Percentiles rank a stretch among this genome's conserved stretches.
phyloP scores from a whole-genome alignment of 768 basidiomycete species.

The Hericium coralloides region DNA sequence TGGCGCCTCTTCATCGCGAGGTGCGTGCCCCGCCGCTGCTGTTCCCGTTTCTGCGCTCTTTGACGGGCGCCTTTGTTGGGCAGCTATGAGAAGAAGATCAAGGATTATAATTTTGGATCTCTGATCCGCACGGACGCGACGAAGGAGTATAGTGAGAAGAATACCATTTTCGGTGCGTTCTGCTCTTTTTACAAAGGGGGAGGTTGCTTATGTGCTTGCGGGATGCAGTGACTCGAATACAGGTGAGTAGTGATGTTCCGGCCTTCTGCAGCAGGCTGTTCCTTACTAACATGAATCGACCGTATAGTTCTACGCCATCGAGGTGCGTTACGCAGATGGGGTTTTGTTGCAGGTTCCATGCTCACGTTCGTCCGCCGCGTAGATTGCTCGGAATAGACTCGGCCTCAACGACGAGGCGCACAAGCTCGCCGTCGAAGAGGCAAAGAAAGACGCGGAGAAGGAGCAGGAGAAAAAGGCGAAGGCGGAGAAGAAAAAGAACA shows the following conservation, averaged over 20 bases:
- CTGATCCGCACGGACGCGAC: conserved; percentile 75
- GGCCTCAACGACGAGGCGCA: conserved; percentile 87
- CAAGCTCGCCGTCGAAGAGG: conserved; percentile 68
- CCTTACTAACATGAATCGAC: not conserved
- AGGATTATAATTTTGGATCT: conserved; percentile 96
- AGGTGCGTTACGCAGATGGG: conserved; percentile 35
- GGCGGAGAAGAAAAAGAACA: conserved; percentile 24
- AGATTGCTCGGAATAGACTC: conserved; percentile 88
- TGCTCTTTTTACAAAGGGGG: conserved; percentile 1
- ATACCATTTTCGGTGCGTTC: conserved; percentile 83
- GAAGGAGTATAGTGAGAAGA: conserved; percentile 81
- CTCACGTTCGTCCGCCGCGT: not conserved
- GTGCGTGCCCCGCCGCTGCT: conserved; percentile 29
- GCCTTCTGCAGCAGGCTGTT: not conserved
- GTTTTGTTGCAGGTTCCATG: no score
- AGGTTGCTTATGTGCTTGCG: not conserved
- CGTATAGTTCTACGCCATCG: conserved; percentile 83
- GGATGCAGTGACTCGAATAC: conserved; percentile 55
- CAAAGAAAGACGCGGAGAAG: conserved; percentile 41
- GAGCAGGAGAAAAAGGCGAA: conserved; percentile 45
- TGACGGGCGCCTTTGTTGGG: not conserved
- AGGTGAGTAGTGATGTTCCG: conserved; percentile 31
- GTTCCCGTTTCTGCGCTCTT: not conserved
- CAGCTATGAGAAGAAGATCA: conserved; percentile 84
- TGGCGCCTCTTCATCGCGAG: conserved; percentile 85